These are phyloP conservation scores for Lipomyces yamanashiensis DNA, from an alignment of 805 yeast genomes.

Conservation along the genomic window DNA sequence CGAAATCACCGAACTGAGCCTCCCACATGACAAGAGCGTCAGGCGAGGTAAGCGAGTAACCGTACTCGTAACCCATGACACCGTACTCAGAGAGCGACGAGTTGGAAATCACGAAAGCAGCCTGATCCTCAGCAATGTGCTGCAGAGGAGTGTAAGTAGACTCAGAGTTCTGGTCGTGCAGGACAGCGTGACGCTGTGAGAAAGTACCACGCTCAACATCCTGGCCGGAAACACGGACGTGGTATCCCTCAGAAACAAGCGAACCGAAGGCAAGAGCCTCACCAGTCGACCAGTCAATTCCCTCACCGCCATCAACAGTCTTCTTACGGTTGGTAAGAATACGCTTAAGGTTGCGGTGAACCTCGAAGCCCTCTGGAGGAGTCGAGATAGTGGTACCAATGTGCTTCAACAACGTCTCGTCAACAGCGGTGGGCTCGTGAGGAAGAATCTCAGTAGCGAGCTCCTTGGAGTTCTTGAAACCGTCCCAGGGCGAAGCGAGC, in stretches of 20 bases:
- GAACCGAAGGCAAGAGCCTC: slow-evolving; percentile 98
- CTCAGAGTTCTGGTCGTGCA: slow-evolving; percentile 93
- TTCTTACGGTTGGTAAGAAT: slow-evolving; percentile 86
- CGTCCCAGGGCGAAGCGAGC: slow-evolving; percentile 99
- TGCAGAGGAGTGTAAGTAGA: slow-evolving; percentile 82
- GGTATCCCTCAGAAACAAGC: slow-evolving; percentile 87
- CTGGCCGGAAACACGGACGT: slow-evolving; percentile 97
- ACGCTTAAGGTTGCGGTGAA: slow-evolving; percentile 95
- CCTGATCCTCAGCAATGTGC: slow-evolving; percentile 78
- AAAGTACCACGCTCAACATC: slow-evolving; percentile 99
- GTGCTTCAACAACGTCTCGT: slow-evolving; percentile 68
- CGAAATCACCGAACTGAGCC: slow-evolving; percentile 99
- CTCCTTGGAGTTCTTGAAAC: slow-evolving; percentile 96
- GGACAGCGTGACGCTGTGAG: slow-evolving; percentile 98
- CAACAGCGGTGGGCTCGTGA: slow-evolving; percentile 92
- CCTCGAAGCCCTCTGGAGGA: slow-evolving; percentile 84
- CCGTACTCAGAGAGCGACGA: slow-evolving; percentile 98
- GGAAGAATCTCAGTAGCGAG: slow-evolving; percentile 94
- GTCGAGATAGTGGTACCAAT: slow-evolving; percentile 80
- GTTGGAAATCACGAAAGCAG: slow-evolving; percentile 84
- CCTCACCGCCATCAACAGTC: slow-evolving; percentile 84
- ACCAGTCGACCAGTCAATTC: slow-evolving; percentile 99
- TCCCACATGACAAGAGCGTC: slow-evolving; percentile 98
- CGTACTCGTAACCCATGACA: slow-evolving; percentile 98
- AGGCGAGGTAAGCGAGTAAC: slow-evolving; percentile 96